These are phyloP conservation scores for Pleurotus cornucopiae DNA, from an alignment of 768 basidiomycete genomes.

Conservation along the genomic window DNA sequence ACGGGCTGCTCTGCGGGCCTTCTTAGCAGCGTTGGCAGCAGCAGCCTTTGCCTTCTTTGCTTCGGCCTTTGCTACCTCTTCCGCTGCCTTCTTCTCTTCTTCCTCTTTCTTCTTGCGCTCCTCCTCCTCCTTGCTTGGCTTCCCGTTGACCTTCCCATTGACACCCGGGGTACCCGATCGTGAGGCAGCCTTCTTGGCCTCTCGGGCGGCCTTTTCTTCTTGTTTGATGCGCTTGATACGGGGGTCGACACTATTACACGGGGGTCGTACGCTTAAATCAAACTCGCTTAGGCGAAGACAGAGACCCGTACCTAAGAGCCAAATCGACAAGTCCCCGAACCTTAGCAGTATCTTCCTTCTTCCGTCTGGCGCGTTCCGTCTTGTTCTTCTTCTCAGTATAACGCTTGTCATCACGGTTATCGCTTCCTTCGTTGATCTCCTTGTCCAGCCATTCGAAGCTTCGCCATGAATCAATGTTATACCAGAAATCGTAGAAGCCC, in stretches of 20 bases:
- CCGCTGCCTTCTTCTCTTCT: constrained; percentile 68
- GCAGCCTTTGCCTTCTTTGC: constrained; percentile 84
- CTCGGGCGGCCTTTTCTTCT: constrained; percentile 91
- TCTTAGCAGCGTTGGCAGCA: constrained; percentile 88
- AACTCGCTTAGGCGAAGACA: background rate
- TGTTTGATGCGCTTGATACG: constrained; percentile 97
- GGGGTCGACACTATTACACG: constrained; percentile 63
- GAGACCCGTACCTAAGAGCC: constrained; percentile 47
- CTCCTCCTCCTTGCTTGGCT: constrained; percentile 69
- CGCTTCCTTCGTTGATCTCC: constrained; percentile 96
- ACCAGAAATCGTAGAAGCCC: constrained; percentile 98
- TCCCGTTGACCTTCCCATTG: constrained; percentile 17
- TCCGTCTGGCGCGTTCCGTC: constrained; percentile 88
- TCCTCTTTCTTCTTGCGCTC: constrained; percentile 73
- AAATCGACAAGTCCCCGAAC: constrained; percentile 84
- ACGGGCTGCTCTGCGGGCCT: constrained; percentile 53
- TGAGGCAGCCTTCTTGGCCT: constrained; percentile 63
- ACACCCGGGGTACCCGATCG: constrained; percentile 46
- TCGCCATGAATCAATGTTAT: constrained; percentile 98
- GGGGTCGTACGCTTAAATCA: background rate
- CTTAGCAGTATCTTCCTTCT: constrained; percentile 96
- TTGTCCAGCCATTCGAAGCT: constrained; percentile 98
- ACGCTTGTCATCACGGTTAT: constrained; percentile 96
- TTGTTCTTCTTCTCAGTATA: constrained; percentile 99
- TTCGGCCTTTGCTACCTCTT: constrained; percentile 84